These are phyloP conservation scores for Coemansia sp. DNA, from an alignment of 192 early-diverging fungal genomes.

Conservation along the genomic window DNA sequence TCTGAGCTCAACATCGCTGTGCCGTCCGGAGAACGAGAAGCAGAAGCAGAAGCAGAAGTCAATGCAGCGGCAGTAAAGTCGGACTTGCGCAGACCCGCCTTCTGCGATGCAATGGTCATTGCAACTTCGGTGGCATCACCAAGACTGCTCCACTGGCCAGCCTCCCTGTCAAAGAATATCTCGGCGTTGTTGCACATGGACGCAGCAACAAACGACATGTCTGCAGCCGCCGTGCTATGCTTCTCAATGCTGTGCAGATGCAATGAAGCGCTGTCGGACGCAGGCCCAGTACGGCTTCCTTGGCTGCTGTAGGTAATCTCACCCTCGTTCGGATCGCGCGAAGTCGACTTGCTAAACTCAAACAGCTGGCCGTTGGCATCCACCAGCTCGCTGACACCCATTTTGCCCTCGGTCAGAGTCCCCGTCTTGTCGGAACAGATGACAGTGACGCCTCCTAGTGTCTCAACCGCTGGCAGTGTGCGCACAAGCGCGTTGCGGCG, in stretches of 20 bases:
- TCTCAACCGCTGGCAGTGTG: constrained; percentile 92
- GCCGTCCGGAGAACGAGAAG: not conserved
- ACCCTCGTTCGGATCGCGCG: constrained; percentile 53
- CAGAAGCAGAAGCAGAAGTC: not conserved
- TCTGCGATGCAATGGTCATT: constrained; percentile 80
- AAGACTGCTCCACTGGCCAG: constrained; percentile 65
- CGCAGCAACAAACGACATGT: constrained; percentile 77
- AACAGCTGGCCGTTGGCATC: constrained; percentile 44
- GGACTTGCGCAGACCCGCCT: constrained; percentile 70
- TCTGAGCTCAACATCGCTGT: not conserved
- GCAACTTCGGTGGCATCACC: constrained; percentile 98
- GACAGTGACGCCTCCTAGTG: constrained; percentile 89
- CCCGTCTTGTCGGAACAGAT: constrained; percentile 99
- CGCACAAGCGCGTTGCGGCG: constrained; percentile 83
- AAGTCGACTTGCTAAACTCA: constrained; percentile 66
- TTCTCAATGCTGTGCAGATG: constrained; percentile 49
- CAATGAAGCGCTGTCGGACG: constrained; percentile 12
- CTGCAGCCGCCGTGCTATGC: constrained; percentile 62
- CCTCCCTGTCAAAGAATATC: constrained; percentile 61
- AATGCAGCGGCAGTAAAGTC: constrained; percentile 15
- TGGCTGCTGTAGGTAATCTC: constrained; percentile 71
- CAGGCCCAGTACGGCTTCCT: constrained; percentile 47
- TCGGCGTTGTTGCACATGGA: constrained; percentile 86
- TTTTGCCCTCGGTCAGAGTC: constrained; percentile 97
- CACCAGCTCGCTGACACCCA: constrained; percentile 80